Conservation (phyloP, 371 early-diverging fungal genomes). For the Mucor circinelloides region DNA sequence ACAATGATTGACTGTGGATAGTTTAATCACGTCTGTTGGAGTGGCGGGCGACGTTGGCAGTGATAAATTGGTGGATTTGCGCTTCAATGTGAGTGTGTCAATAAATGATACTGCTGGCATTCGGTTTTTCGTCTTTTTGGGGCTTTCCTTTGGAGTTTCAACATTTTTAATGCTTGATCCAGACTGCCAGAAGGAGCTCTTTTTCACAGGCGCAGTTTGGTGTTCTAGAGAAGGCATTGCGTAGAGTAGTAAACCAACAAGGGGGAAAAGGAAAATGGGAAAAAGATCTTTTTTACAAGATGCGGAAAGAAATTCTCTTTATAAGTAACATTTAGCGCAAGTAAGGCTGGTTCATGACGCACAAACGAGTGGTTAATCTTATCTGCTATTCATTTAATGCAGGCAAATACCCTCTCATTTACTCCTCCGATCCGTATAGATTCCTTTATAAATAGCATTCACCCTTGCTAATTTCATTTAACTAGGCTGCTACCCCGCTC, state of each 20-base stretch:
- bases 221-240: background rate
- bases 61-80: background rate
- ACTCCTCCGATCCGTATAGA: background rate
- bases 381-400: background rate
- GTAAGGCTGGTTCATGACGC: background rate
- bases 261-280: background rate
- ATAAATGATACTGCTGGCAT: background rate
- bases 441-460: background rate
- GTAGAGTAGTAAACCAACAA: background rate
- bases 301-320: background rate
- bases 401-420: background rate
- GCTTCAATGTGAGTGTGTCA: background rate
- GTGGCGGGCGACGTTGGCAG: background rate
- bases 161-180: background rate
- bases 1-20: slow-evolving; percentile 43
- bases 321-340: background rate
- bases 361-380: background rate
- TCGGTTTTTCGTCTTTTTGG: background rate
- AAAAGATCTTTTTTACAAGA: background rate
- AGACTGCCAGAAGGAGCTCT: background rate
- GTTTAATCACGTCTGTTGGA: slow-evolving; percentile 31
- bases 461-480: background rate
- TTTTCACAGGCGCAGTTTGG: background rate
- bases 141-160: background rate
- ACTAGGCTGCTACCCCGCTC: background rate